A percentile compares a stretch with the other conserved stretches of the same genome.
Conservation (phyloP, 306 rosid species). For the Pterocarpus santalinus region DNA sequence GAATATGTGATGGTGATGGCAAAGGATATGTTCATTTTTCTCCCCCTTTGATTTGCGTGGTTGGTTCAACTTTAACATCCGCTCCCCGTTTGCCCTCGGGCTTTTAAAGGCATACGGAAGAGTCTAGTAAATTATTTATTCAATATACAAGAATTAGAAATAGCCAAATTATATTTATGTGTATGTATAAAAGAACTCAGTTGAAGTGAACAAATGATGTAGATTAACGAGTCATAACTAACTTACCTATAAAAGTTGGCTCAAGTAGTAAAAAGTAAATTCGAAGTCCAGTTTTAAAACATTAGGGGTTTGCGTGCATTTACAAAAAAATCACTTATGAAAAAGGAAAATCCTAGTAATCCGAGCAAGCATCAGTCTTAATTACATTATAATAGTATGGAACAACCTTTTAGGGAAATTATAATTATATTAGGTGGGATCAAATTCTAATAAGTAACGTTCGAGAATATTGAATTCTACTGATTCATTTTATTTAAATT, state of each 20-base stretch:
- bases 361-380: no score
- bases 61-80: slow-evolving; percentile 20
- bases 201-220: not conserved
- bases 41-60: not conserved
- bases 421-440: not conserved
- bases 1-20: slow-evolving; percentile 5
- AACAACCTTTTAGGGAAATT: no score
- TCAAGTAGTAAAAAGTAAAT: not conserved
- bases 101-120: not conserved
- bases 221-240: not conserved
- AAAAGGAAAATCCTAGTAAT: no score
- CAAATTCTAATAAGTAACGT: not conserved
- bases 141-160: not conserved
- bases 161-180: not conserved
- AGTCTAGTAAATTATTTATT: not conserved
- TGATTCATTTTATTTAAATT: no score
- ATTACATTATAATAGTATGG: no score
- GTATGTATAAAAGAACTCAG: not conserved
- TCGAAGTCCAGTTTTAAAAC: not conserved
- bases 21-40: slow-evolving; percentile 29
- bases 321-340: not conserved
- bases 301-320: not conserved
- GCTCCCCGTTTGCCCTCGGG: not conserved
- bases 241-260: not conserved
- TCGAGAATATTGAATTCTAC: no score